A percentile compares a stretch with the other conserved stretches of the same genome.
phyloP scores from a whole-genome alignment of 495 filamentous ascomycete genomes.

The Hypoxylon intermedium region DNA sequence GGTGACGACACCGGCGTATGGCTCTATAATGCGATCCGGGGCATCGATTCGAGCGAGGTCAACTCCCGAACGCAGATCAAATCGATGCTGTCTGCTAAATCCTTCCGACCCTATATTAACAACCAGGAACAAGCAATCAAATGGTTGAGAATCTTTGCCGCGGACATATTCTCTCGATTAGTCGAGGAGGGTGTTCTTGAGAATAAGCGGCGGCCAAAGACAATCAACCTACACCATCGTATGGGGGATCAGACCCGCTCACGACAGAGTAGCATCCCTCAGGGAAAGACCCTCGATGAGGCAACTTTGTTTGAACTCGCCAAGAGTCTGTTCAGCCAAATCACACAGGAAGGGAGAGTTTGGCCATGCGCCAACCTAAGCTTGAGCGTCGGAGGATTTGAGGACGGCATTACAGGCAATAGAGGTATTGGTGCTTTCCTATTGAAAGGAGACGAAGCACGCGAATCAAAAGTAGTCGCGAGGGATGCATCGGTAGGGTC shows the following conservation, averaged over 20 bases:
- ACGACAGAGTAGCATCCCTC: constrained; percentile 76
- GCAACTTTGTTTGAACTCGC: constrained; percentile 76
- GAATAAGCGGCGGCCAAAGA: constrained; percentile 83
- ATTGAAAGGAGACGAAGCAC: constrained; percentile 77
- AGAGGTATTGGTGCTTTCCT: constrained; percentile 86
- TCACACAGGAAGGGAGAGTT: constrained; percentile 74
- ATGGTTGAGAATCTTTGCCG: constrained; percentile 91
- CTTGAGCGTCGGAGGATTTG: constrained; percentile 85
- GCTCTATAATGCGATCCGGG: constrained; percentile 86
- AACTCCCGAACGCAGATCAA: constrained; percentile 93
- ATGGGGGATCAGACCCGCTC: constrained; percentile 73
- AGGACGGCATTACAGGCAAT: constrained; percentile 84
- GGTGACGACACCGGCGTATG: constrained; percentile 88
- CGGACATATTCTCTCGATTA: constrained; percentile 88
- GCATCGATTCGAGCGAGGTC: constrained; percentile 86
- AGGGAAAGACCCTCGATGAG: constrained; percentile 75
- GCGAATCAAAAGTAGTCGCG: constrained; percentile 45
- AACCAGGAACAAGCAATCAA: constrained; percentile 78
- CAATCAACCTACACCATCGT: constrained; percentile 81
- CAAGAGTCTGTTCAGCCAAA: constrained; percentile 75
- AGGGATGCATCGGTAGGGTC: constrained; percentile 40
- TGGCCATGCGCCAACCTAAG: constrained; percentile 91
- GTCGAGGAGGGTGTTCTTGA: constrained; percentile 93
- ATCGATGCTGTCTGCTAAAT: constrained; percentile 97
- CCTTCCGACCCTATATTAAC: constrained; percentile 86